These are phyloP conservation scores for Pseudophaeomoniella oleicola DNA, from an alignment of 2,329 filamentous ascomycete species.

Conservation along the genomic window DNA sequence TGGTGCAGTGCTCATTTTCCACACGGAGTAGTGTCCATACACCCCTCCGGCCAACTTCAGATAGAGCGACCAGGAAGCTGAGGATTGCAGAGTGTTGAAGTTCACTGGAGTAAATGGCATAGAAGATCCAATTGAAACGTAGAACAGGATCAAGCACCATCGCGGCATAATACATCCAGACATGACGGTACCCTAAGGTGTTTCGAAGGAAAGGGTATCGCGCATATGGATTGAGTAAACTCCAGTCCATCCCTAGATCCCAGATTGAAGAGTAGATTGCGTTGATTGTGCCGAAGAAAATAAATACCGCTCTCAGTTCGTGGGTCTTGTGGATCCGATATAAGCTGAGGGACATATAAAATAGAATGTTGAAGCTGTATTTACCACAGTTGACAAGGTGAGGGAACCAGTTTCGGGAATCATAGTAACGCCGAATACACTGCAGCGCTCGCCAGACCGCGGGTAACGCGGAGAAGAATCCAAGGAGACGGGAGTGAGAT, in stretches of 20 bases:
- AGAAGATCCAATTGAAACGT: constrained; percentile 89
- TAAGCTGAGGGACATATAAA: constrained; percentile 63
- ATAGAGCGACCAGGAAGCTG: constrained; percentile 63
- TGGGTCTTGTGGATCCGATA: constrained; percentile 57
- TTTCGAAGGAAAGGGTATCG: constrained; percentile 57
- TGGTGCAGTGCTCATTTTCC: constrained; percentile 93
- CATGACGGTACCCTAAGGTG: constrained; percentile 61
- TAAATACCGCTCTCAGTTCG: constrained; percentile 55
- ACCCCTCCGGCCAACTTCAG: constrained; percentile 70
- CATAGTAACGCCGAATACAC: constrained; percentile 75
- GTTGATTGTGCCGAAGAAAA: constrained; percentile 69
- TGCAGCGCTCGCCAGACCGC: constrained; percentile 84
- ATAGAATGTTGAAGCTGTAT: constrained; percentile 71
- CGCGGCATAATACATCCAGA: constrained; percentile 74
- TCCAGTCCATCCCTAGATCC: constrained; percentile 96
- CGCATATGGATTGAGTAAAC: constrained; percentile 64
- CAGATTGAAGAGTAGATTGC: constrained; percentile 73
- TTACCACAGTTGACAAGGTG: constrained; percentile 89
- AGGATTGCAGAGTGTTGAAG: constrained; percentile 70
- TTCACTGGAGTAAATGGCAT: constrained; percentile 67
- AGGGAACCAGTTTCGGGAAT: constrained; percentile 77
- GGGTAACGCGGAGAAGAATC: constrained; percentile 72
- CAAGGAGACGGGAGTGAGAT: constrained; percentile 63
- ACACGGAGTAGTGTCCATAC: constrained; percentile 90
- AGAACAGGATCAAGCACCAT: constrained; percentile 74